These are phyloP conservation scores for Cladorrhinum samala DNA, from an alignment of 495 filamentous ascomycete species.

Conservation along the genomic window DNA sequence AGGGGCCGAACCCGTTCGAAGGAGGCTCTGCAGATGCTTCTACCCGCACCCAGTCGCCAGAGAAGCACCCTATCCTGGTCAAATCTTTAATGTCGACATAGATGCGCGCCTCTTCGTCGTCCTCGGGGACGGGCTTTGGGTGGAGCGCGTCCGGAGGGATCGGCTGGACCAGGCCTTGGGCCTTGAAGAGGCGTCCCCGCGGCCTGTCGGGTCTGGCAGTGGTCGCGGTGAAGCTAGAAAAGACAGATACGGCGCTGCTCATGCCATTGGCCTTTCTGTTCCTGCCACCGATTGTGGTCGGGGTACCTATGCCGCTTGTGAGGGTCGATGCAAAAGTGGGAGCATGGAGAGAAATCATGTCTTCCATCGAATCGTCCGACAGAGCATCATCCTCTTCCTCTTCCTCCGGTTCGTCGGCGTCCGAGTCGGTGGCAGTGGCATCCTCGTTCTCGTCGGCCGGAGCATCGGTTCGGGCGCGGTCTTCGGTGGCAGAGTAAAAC, in stretches of 20 bases:
- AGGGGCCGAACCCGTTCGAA: constrained; percentile 50
- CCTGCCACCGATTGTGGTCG: constrained; percentile 50
- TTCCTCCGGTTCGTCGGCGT: constrained; percentile 53
- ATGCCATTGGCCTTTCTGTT: constrained; percentile 58
- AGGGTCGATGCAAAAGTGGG: constrained; percentile 66
- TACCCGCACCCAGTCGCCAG: constrained; percentile 93
- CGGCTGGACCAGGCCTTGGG: constrained; percentile 63
- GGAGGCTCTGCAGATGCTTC: constrained; percentile 65
- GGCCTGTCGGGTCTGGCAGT: constrained; percentile 63
- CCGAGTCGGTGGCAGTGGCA: no score
- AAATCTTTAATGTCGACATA: constrained; percentile 83
- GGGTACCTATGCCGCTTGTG: constrained; percentile 66
- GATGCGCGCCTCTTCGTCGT: constrained; percentile 82
- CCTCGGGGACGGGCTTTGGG: constrained; percentile 65
- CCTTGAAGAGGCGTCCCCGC: constrained; percentile 60
- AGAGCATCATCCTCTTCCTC: constrained; percentile 56
- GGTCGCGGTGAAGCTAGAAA: constrained; percentile 72
- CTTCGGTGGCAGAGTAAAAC: constrained; percentile 83
- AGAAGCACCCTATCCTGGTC: constrained; percentile 88
- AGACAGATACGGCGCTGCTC: constrained; percentile 75
- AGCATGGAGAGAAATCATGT: constrained; percentile 75
- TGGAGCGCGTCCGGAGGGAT: constrained; percentile 76
- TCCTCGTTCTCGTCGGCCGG: constrained; percentile 35
- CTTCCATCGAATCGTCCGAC: constrained; percentile 71
- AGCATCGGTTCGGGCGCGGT: constrained; percentile 46